Percentiles rank a stretch among this genome's conserved stretches.
Conservation (phyloP, 1,284 basidiomycete species). For the Porodaedalea pini region DNA sequence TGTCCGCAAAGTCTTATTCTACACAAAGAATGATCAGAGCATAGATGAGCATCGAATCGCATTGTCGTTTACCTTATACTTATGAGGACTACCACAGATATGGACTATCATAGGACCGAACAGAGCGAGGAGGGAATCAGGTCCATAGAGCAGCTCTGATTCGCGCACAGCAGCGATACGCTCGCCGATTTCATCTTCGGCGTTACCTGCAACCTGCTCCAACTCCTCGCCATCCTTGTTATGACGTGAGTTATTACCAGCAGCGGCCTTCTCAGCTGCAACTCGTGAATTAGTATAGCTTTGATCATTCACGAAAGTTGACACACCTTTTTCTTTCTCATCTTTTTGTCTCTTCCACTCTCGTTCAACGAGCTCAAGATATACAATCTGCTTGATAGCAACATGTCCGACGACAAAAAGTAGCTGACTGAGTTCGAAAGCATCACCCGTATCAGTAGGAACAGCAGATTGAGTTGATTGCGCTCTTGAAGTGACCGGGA, state of each 20-base stretch:
- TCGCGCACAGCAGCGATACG: slow-evolving; percentile 82
- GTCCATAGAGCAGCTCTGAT: slow-evolving; percentile 83
- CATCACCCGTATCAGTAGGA: slow-evolving; percentile 60
- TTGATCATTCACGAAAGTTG: neutral
- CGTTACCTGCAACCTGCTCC: slow-evolving; percentile 95
- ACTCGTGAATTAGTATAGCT: slow-evolving; percentile 15
- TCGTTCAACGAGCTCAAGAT: slow-evolving; percentile 93
- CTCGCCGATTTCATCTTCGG: slow-evolving; percentile 98
- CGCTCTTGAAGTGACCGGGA: slow-evolving; percentile 10
- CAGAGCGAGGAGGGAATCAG: slow-evolving; percentile 77
- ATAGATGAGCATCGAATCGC: slow-evolving; percentile 6
- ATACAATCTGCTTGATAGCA: slow-evolving; percentile 96
- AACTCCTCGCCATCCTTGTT: slow-evolving; percentile 83
- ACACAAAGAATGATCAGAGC: too few species aligned
- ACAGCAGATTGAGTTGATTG: slow-evolving; percentile 19
- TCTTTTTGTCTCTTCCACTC: slow-evolving; percentile 97
- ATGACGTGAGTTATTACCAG: slow-evolving; percentile 32
- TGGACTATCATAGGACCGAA: slow-evolving; percentile 90
- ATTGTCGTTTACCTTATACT: slow-evolving; percentile 66
- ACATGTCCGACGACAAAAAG: slow-evolving; percentile 95
- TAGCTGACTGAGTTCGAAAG: slow-evolving; percentile 86
- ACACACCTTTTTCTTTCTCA: slow-evolving; percentile 72
- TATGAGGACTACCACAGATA: slow-evolving; percentile 84
- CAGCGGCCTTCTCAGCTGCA: slow-evolving; percentile 52
- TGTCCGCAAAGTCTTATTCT: slow-evolving; percentile 85